Evolutionary conservation across 768 basidiomycete genomes (phyloP).

Genomic region (Boletus bicolor): DNA sequence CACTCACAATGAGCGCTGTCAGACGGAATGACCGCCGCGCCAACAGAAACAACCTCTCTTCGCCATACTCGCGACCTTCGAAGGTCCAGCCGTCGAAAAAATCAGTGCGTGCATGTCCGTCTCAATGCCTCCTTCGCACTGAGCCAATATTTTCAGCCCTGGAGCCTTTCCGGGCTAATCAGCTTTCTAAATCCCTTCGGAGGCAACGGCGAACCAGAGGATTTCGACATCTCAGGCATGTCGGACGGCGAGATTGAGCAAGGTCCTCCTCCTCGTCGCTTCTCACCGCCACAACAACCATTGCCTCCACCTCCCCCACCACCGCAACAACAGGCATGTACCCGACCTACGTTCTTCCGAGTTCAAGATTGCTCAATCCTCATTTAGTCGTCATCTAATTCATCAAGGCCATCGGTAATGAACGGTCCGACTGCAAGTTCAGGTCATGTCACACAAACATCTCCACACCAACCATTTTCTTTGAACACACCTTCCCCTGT

Average conservation of each 20-base stretch:
- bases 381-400: slow-evolving; percentile 24
- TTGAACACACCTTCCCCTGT: slow-evolving; percentile 14
- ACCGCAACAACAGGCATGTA: slow-evolving; percentile 29
- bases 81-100: slow-evolving; percentile 37
- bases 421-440: slow-evolving; percentile 14
- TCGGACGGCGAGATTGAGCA: slow-evolving; percentile 29
- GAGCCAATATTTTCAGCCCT: slow-evolving; percentile 32
- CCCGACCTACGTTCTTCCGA: slow-evolving; percentile 13
- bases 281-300: slow-evolving; percentile 24
- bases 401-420: slow-evolving; percentile 15
- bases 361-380: slow-evolving; percentile 22
- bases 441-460: slow-evolving; percentile 10
- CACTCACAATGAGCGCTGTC: slow-evolving; percentile 51
- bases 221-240: slow-evolving; percentile 16
- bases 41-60: slow-evolving; percentile 38
- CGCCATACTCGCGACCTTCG: slow-evolving; percentile 52
- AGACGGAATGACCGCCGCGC: slow-evolving; percentile 44
- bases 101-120: slow-evolving; percentile 38
- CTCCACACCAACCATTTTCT: slow-evolving; percentile 18
- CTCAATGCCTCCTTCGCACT: slow-evolving; percentile 2
- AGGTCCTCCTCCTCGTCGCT: slow-evolving; percentile 25
- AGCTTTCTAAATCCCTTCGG: slow-evolving; percentile 50
- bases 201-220: slow-evolving; percentile 20
- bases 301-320: slow-evolving; percentile 20
- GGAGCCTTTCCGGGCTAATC: slow-evolving; percentile 52